These are phyloP conservation scores for Entomortierella beljakovae DNA, from an alignment of 192 early-diverging fungal species.

Conservation along the genomic window DNA sequence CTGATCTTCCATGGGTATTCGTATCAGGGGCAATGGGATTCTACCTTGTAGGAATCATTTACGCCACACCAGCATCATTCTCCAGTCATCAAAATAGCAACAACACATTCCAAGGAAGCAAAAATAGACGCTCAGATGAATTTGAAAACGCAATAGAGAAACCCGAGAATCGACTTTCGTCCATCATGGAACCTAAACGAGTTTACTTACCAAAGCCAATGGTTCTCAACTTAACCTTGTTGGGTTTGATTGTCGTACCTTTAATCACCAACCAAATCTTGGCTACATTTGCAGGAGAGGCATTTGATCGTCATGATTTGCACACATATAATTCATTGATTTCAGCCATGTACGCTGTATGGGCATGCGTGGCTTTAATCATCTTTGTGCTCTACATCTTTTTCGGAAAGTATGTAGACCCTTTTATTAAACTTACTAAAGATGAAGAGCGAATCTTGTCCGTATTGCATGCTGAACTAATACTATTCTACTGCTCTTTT, in stretches of 20 bases:
- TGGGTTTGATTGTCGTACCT: slow-evolving; percentile 39
- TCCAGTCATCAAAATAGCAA: slow-evolving; percentile 12
- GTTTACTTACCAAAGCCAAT: slow-evolving; percentile 41
- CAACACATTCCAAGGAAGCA: background rate
- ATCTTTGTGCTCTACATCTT: slow-evolving; percentile 52
- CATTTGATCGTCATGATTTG: slow-evolving; percentile 24
- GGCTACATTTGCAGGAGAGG: slow-evolving; percentile 35
- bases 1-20: slow-evolving; percentile 45
- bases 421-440: background rate
- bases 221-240: slow-evolving; percentile 30
- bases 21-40: slow-evolving; percentile 52
- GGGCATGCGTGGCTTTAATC: slow-evolving; percentile 21
- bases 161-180: background rate
- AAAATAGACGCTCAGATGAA: slow-evolving; percentile 25
- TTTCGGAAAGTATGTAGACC: slow-evolving; percentile 50
- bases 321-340: slow-evolving; percentile 13
- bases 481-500: background rate
- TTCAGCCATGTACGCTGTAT: slow-evolving; percentile 36
- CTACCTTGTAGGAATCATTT: slow-evolving; percentile 53
- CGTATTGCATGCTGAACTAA: background rate
- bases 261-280: slow-evolving; percentile 44
- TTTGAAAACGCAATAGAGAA: background rate
- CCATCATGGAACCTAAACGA: slow-evolving; percentile 30
- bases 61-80: slow-evolving; percentile 48
- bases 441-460: too few species aligned